These are phyloP conservation scores for Odontarrhena argentea DNA, from an alignment of 345 rosid species.

Conservation along the genomic window DNA sequence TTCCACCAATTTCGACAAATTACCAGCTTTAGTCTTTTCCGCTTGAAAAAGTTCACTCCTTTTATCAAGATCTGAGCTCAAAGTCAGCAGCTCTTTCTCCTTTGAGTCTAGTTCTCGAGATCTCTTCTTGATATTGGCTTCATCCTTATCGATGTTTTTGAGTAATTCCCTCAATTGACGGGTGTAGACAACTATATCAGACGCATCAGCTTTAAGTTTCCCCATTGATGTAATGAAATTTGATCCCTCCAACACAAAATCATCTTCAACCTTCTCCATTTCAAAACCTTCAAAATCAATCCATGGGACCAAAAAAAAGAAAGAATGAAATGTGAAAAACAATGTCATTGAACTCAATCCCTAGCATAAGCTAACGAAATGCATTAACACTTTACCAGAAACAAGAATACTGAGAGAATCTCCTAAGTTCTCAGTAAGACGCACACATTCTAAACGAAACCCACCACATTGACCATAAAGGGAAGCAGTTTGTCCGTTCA, in stretches of 20 bases:
- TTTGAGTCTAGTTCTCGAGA: constrained; percentile 8
- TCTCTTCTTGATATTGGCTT: constrained; percentile 1
- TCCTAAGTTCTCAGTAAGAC: no score
- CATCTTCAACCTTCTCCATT: neutral
- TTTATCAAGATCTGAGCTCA: constrained; percentile 6
- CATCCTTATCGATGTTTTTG: neutral
- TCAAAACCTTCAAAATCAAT: neutral
- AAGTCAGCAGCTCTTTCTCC: neutral
- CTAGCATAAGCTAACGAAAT: no score
- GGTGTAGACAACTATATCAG: neutral
- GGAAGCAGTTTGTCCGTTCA: no score
- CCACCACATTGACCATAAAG: no score
- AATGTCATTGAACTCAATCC: no score
- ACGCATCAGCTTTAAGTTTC: constrained; percentile 5
- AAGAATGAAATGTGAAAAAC: no score
- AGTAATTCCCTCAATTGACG: neutral
- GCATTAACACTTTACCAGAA: no score
- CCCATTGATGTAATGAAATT: neutral
- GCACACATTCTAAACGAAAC: no score
- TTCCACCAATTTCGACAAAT: constrained; percentile 15
- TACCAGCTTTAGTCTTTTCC: constrained; percentile 9
- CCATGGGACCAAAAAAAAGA: neutral
- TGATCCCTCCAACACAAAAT: neutral
- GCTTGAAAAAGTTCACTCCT: constrained; percentile 4
- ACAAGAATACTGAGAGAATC: no score